These are phyloP conservation scores for Clavispora carvajalis DNA, from an alignment of 805 yeast species.

Conservation along the genomic window DNA sequence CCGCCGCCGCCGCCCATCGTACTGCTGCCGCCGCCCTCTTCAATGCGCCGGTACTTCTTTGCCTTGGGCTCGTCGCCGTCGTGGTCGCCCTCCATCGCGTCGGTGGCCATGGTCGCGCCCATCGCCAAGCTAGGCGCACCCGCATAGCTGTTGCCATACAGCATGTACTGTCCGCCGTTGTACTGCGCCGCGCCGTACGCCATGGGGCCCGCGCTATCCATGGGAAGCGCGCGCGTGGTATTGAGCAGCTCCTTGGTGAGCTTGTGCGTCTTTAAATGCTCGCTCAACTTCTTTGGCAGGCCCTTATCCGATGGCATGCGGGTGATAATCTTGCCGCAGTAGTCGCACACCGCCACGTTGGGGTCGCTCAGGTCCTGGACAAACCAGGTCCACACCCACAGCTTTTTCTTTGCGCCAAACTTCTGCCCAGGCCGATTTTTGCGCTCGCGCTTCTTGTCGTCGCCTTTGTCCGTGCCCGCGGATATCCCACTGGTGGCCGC, in stretches of 20 bases:
- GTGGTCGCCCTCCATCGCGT: not conserved
- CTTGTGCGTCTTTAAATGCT: conserved; percentile 53
- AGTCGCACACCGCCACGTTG: conserved; percentile 50
- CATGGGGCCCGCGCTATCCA: conserved; percentile 22
- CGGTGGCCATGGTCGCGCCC: not conserved
- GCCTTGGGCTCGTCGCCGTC: not conserved
- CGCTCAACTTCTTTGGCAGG: conserved; percentile 53
- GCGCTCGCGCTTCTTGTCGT: conserved; percentile 21
- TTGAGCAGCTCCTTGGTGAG: conserved; percentile 37
- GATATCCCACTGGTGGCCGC: not conserved
- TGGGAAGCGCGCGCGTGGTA: conserved; percentile 33
- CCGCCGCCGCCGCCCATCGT: not conserved
- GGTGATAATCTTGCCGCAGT: conserved; percentile 45
- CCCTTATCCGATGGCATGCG: conserved; percentile 52
- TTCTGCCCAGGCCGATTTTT: conserved; percentile 49
- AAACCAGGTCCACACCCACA: conserved; percentile 65
- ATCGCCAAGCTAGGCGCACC: not conserved
- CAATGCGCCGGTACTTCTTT: not conserved
- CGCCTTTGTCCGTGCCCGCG: conserved; percentile 2
- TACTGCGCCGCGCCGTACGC: conserved; percentile 28
- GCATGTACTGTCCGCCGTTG: conserved; percentile 24
- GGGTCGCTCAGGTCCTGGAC: conserved; percentile 44
- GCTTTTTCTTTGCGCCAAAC: conserved; percentile 56
- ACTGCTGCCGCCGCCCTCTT: not conserved
- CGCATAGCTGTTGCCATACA: conserved; percentile 1